These are phyloP conservation scores for Paramyrothecium roridum DNA, from an alignment of 2,329 filamentous ascomycete species.

Conservation along the genomic window DNA sequence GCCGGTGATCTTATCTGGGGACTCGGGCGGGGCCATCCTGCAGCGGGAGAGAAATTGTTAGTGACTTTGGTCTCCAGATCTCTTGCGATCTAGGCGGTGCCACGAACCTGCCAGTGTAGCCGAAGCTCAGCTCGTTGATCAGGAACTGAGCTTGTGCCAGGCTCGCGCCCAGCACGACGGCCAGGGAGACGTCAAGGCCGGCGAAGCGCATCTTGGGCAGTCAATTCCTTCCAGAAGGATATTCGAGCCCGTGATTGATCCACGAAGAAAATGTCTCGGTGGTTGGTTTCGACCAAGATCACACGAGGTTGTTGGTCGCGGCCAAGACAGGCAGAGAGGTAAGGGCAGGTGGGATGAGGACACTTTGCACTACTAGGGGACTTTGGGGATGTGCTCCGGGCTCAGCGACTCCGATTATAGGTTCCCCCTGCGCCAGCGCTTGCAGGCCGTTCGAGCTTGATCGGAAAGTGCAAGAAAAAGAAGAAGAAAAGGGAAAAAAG, in stretches of 20 bases:
- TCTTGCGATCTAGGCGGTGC: not conserved
- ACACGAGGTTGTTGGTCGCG: not conserved
- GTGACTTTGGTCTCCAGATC: not conserved
- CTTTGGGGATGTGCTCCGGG: too few relatives aligned
- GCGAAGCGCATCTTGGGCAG: slow-evolving; percentile 40
- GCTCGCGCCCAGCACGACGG: slow-evolving; percentile 40
- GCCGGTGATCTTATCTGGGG: slow-evolving; percentile 45
- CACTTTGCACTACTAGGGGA: slow-evolving; percentile 20
- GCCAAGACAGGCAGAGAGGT: not conserved
- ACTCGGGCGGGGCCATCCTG: slow-evolving; percentile 63
- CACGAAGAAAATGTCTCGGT: not conserved
- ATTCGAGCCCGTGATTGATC: slow-evolving; percentile 2
- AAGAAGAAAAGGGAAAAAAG: not conserved
- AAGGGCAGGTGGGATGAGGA: slow-evolving; percentile 16
- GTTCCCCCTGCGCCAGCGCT: not conserved
- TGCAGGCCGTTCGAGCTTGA: too few relatives aligned
- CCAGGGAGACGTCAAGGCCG: slow-evolving; percentile 27
- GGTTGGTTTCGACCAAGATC: not conserved
- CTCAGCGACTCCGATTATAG: slow-evolving; percentile 3
- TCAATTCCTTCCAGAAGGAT: slow-evolving; percentile 4
- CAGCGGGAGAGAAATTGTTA: slow-evolving; percentile 2
- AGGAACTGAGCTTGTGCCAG: slow-evolving; percentile 62
- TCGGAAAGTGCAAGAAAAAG: not conserved
- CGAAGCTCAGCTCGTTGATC: slow-evolving; percentile 75
- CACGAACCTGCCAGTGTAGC: slow-evolving; percentile 60